Conservation (phyloP, 345 rosid species). For the Eutrema heterophyllum region DNA sequence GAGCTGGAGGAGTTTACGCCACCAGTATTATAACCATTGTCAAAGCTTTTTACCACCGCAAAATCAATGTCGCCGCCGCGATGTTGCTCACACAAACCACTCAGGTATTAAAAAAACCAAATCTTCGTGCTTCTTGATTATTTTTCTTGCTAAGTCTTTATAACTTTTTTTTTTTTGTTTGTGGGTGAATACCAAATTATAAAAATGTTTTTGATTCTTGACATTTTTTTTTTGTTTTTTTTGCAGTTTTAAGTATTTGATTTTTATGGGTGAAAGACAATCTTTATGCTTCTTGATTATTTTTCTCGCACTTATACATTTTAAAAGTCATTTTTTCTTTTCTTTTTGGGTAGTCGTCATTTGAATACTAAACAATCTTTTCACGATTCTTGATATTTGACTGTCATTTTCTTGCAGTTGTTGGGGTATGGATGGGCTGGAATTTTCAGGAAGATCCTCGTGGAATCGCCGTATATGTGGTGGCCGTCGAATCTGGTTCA, state of each 20-base stretch:
- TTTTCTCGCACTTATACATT: neutral
- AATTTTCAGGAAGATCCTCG: slow-evolving; percentile 54
- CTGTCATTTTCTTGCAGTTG: slow-evolving; percentile 39
- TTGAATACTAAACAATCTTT: neutral
- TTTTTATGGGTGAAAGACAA: neutral
- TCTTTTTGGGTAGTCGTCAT: neutral
- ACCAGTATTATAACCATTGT: slow-evolving; percentile 38
- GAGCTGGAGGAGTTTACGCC: slow-evolving; percentile 44
- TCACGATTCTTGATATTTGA: neutral
- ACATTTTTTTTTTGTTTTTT: too few species aligned
- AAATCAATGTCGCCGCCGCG: slow-evolving; percentile 27
- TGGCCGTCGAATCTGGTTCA: slow-evolving; percentile 86
- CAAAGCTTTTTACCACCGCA: slow-evolving; percentile 45
- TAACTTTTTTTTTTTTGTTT: neutral
- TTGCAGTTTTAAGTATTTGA: too few species aligned
- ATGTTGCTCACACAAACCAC: slow-evolving; percentile 61
- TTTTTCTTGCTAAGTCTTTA: neutral
- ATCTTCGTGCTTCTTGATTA: neutral
- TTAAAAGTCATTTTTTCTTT: neutral
- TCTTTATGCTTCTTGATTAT: neutral
- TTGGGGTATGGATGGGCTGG: slow-evolving; percentile 92
- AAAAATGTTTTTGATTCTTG: neutral
- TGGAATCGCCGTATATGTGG: slow-evolving; percentile 89
- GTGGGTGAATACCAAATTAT: neutral
- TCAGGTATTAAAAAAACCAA: slow-evolving; percentile 40